phyloP scores from a whole-genome alignment of 768 basidiomycete species.

The Candolleomyces efflorescens region DNA sequence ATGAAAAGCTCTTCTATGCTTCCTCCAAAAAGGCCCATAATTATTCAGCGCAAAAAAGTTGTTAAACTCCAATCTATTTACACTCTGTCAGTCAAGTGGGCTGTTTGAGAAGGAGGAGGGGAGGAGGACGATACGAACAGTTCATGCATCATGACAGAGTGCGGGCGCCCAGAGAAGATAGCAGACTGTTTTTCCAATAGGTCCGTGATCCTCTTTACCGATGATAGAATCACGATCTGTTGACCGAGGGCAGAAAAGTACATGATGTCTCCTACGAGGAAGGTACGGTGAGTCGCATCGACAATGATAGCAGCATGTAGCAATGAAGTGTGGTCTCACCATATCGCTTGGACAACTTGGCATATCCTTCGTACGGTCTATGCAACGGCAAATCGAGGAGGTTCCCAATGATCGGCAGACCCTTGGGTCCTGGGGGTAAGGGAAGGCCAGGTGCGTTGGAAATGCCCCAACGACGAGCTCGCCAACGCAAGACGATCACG shows the following conservation, averaged over 20 bases:
- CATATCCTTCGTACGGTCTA: conserved; percentile 12
- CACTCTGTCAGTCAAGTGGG: too few relatives aligned
- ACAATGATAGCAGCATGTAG: not conserved
- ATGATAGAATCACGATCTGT: conserved; percentile 3
- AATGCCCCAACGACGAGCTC: not conserved
- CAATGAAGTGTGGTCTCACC: not conserved
- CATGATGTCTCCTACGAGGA: conserved; percentile 10
- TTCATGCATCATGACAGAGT: conserved; percentile 32
- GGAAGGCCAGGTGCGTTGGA: not conserved
- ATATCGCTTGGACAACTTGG: conserved; percentile 13
- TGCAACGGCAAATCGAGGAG: conserved; percentile 11
- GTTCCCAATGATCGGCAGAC: conserved; percentile 14
- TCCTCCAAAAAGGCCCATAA: conserved; percentile 22
- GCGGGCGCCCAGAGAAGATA: conserved; percentile 16
- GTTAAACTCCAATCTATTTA: conserved; percentile 27
- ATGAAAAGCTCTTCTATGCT: conserved; percentile 21
- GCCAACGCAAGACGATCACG: not conserved
- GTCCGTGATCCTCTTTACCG: not conserved
- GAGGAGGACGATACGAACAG: conserved; percentile 25
- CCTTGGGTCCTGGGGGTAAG: conserved; percentile 7
- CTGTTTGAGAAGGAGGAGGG: not conserved
- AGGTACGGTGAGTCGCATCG: too few relatives aligned
- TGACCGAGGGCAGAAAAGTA: conserved; percentile 5
- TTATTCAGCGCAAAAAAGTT: conserved; percentile 36
- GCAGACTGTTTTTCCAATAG: conserved; percentile 8